Percentiles rank a stretch among this genome's conserved stretches.
These are phyloP conservation scores for Streptanthus diversifolius DNA, from an alignment of 345 rosid genomes.

Conservation along the genomic window DNA sequence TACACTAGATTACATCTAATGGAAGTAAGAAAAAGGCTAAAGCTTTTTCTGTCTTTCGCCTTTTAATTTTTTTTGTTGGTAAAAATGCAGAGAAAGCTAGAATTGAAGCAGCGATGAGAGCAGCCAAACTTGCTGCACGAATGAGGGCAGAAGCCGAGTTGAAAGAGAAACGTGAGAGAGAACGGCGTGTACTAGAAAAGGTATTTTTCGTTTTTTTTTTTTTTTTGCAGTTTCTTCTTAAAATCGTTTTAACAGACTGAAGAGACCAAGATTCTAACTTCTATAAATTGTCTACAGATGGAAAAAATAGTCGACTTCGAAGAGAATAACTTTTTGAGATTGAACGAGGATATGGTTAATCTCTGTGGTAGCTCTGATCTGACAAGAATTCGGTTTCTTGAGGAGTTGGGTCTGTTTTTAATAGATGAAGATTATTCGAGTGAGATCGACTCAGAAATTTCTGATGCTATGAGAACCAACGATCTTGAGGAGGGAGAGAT, in stretches of 20 bases:
- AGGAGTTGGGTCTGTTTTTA: conserved; percentile 57
- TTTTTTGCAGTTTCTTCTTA: background rate
- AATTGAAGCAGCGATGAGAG: conserved; percentile 70
- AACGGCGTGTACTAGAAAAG: conserved; percentile 58
- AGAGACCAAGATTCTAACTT: conserved; percentile 2
- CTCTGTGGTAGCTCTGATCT: conserved; percentile 41
- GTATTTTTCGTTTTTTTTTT: conserved; percentile 25
- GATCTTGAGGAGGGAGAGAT: conserved; percentile 89
- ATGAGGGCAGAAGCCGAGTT: conserved; percentile 50
- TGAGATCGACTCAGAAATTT: background rate
- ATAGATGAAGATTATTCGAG: conserved; percentile 44
- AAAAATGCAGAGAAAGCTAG: conserved; percentile 56
- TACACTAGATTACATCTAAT: conserved; percentile 19
- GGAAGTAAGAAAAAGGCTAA: background rate
- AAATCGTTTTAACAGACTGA: background rate
- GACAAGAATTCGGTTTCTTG: conserved; percentile 13
- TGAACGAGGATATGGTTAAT: conserved; percentile 51
- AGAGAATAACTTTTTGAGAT: conserved; percentile 34
- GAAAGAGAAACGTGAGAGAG: conserved; percentile 54
- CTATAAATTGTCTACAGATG: conserved; percentile 44
- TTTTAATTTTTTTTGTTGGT: background rate
- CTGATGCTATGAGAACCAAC: conserved; percentile 41
- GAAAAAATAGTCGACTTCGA: conserved; percentile 51
- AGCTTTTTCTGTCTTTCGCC: background rate
- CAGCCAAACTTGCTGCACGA: conserved; percentile 54